Evolutionary conservation across 768 basidiomycete genomes (phyloP), one percentile per base, ranked within the genome.

Genomic region (Russula virescens): DNA sequence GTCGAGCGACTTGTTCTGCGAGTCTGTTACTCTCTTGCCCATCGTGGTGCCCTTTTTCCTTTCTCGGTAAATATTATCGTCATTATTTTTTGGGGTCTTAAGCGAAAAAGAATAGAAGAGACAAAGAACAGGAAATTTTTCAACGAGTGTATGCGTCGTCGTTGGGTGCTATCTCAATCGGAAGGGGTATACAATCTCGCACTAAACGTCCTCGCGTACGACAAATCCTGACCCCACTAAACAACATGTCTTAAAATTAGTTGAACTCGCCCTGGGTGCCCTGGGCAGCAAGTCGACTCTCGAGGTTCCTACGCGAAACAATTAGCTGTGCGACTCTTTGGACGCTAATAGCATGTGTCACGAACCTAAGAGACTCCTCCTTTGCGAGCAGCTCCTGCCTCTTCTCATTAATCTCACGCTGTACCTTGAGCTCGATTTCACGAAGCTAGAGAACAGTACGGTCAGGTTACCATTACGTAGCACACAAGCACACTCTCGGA

Each of bases 391-490:
- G 77, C 72, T 98, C 96, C 73, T 98, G 96, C 71, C 94, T 82
- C 79, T 96, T 95, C 80, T 98, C 91, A 73, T 91, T 92, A 75
- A 99, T 93, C 80, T 99, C 97, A 53, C 97, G 84, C 75, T 98
- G 95, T 31, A 98, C 94, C 75, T 94, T 95, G 75, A 98, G 83
- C 75, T 99, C 97, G 75, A 98, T 91, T 78, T 99, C 97, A 65
- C 96, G 93, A 67, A 99, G 82, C 87, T 92, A 60, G 28, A 42
- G 55, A 35, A n/a, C 21, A 31, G 5, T 23, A 8, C 34, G 13
- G n/a, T 68, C 50, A 65, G 56, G 6, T 34, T 35, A n/a, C 26
- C 6, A 6, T 25, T 38, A 57, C 45, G 21, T 21, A 21, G 40
- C 66, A 59, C 48, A 64, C 62, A 55, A 42, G 31, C 28, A 11